Base-by-base conservation (phyloP, 2,329 filamentous ascomycete genomes). In the Aspergillus sp. region DNA sequence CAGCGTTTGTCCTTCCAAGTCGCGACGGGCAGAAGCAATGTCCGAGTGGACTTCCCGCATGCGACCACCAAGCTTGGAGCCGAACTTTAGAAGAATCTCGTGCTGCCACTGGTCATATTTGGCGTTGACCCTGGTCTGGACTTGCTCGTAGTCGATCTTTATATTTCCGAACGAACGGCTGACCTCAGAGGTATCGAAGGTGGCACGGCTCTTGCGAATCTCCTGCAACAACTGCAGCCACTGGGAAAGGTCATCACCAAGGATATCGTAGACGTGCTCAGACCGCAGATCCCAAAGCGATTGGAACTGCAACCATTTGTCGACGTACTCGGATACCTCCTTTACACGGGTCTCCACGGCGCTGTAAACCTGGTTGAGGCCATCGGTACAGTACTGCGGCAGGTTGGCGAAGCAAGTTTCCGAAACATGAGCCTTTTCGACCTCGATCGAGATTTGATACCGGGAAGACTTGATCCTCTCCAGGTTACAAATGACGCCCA, bases 81-180 rank as follows among this genome's bases (percentile, higher is more conserved):
- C 93, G 69, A 98, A 99, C 65, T 95, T 95, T 58, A 87, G 81
- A 33, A 97, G 77, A 47, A 98, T 95, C 56, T 99, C 93, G 60
- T 96, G 89, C 68, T 99, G 93, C 93, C 94, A 98, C 67, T 97
- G 91, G 64, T 99, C 94, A 65, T 98, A 99, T 68, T 97, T 98
- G 60, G 90, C 89, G 61, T 97, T 98, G 67, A 99, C 93, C 70
- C 95, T 96, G 49, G 91, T 89, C 69, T 98, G 94, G 0, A 98
- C 93, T 68, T 98, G 94, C 60, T 97, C 93, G 62, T 98, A 98
- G 66, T 98, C 91, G 61, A 99, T 90, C 3, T 86, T 89, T 46
- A 97, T 83, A 67, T 95, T 91, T 4, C 93, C 93, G 64, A 99
- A 98, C 1, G 86, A 86, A 35, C 88, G 86, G 67, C 86, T 93